phyloP scores from a whole-genome alignment of 2,329 filamentous ascomycete species.

The Pestalotiopsis sp. region DNA sequence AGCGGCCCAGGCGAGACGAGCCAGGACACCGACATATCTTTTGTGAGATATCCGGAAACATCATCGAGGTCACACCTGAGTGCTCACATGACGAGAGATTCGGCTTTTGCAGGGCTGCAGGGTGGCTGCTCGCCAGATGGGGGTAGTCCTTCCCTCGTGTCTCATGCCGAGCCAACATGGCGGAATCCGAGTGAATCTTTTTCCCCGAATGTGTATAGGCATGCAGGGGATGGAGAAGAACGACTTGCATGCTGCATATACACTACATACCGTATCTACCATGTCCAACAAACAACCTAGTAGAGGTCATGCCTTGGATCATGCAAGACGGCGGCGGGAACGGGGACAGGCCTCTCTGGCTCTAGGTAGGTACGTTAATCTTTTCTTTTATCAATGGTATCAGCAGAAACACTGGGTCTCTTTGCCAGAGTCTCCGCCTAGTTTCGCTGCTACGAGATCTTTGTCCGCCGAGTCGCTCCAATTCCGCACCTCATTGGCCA shows the following conservation, averaged over 20 bases:
- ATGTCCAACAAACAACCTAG: background rate
- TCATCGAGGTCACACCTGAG: background rate
- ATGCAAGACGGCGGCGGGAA: background rate
- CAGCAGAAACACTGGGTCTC: background rate
- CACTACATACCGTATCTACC: background rate
- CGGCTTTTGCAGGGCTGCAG: background rate
- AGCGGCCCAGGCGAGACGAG: slow-evolving; percentile 1
- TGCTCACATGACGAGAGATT: slow-evolving; percentile 7
- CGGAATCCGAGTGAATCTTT: background rate
- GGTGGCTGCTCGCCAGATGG: background rate
- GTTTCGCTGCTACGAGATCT: background rate
- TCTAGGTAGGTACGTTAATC: background rate
- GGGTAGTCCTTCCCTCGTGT: background rate
- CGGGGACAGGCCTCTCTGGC: background rate
- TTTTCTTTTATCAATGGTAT: slow-evolving; percentile 8
- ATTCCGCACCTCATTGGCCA: slow-evolving; percentile 8
- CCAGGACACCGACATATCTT: background rate
- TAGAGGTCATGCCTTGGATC: background rate
- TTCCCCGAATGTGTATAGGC: background rate
- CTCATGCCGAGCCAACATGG: background rate
- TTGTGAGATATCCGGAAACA: background rate
- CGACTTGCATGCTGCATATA: background rate
- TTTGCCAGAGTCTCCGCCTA: background rate
- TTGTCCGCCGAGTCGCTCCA: background rate
- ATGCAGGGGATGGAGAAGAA: background rate